These are phyloP conservation scores for Sclerotinia glacialis DNA, from an alignment of 2,329 filamentous ascomycete species.

Conservation along the genomic window DNA sequence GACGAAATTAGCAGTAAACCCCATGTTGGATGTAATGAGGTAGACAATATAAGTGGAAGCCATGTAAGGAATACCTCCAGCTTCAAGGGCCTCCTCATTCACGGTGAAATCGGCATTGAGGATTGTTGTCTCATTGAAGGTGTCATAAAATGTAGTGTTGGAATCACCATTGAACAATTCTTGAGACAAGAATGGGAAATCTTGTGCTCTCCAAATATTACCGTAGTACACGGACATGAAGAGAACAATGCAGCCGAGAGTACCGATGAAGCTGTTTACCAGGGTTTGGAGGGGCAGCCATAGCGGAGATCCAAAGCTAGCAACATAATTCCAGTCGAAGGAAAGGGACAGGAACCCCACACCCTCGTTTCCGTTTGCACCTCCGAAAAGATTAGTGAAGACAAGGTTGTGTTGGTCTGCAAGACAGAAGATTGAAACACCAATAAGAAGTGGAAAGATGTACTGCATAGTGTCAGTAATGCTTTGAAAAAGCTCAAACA, in stretches of 20 bases:
- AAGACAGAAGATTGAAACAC: conserved; percentile 47
- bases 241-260: conserved; percentile 38
- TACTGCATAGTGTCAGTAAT: conserved; percentile 14
- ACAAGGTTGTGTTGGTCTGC: conserved; percentile 44
- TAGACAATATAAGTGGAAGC: conserved; percentile 43
- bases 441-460: conserved; percentile 48
- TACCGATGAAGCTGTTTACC: conserved; percentile 39
- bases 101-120: conserved; percentile 44
- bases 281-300: conserved; percentile 40
- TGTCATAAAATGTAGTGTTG: conserved; percentile 40
- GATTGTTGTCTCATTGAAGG: conserved; percentile 47
- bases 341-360: conserved; percentile 40
- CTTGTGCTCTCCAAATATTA: conserved; percentile 44
- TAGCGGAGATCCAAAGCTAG: conserved; percentile 29
- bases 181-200: conserved; percentile 47
- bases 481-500: background rate
- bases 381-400: conserved; percentile 51
- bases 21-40: conserved; percentile 47
- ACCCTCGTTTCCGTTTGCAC: conserved; percentile 47
- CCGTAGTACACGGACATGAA: conserved; percentile 45
- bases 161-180: conserved; percentile 42
- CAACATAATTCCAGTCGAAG: conserved; percentile 47
- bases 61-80: conserved; percentile 45
- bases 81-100: conserved; percentile 39
- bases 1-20: conserved; percentile 47